Percentiles rank a stretch among this genome's conserved stretches.
Evolutionary conservation across 2,329 filamentous ascomycete genomes (phyloP).

Genomic region (Aaosphaeria pasadenensis): DNA sequence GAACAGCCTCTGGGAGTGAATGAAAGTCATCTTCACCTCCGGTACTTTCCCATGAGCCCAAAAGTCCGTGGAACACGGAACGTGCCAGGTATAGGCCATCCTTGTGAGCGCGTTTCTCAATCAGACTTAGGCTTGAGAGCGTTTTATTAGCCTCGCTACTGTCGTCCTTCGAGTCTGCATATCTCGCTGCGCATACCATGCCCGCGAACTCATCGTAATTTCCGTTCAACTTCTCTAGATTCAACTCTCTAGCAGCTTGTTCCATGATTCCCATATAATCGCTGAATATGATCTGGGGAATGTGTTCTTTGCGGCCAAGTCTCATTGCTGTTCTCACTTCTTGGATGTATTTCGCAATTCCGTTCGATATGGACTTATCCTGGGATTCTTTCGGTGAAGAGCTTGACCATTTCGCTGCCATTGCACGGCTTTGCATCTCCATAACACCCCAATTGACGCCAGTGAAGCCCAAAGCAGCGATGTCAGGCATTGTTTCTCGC

Average conservation of each 20-base stretch:
- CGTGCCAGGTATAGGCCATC: no score
- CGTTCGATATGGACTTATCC: conserved; percentile 9
- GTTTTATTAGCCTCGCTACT: no score
- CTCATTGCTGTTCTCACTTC: conserved; percentile 10
- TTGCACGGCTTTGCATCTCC: conserved; percentile 75
- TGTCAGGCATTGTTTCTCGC: conserved; percentile 59
- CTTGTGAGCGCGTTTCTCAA: no score
- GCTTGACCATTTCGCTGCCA: conserved; percentile 42
- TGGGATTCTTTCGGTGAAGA: conserved; percentile 9
- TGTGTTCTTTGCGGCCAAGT: conserved; percentile 40
- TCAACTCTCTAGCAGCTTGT: conserved; percentile 60
- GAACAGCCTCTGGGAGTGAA: no score
- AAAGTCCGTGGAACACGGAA: no score
- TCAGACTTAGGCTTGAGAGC: no score
- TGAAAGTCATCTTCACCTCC: no score
- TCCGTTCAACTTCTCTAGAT: conserved; percentile 41
- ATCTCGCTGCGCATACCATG: conserved; percentile 32
- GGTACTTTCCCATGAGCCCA: no score
- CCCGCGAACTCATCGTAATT: conserved; percentile 46
- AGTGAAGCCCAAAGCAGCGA: conserved; percentile 75
- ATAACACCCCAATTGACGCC: conserved; percentile 79
- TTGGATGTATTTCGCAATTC: conserved; percentile 30
- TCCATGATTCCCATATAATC: conserved; percentile 77
- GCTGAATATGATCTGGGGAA: conserved; percentile 73
- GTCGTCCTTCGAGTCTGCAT: conserved; percentile 1